Percentiles rank a stretch among this genome's conserved stretches.
phyloP scores from a whole-genome alignment of 2,329 filamentous ascomycete species.

The Polychaeton citri region DNA sequence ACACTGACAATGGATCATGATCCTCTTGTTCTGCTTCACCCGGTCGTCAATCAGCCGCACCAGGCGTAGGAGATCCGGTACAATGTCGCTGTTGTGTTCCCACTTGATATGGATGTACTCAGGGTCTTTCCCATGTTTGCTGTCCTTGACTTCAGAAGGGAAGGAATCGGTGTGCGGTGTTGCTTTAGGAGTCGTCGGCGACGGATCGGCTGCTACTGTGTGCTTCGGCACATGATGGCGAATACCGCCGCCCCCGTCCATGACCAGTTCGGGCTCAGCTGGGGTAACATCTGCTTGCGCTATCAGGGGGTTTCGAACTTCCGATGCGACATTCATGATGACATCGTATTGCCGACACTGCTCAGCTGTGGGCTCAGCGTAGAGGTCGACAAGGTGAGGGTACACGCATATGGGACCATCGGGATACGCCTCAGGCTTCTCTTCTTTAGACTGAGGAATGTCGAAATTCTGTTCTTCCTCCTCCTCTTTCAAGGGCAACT shows the following conservation, averaged over 20 bases:
- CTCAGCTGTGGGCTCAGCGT: constrained; percentile 65
- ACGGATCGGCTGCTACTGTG: constrained; percentile 6
- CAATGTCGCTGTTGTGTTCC: constrained; percentile 82
- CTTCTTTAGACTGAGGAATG: constrained; percentile 45
- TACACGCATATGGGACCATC: constrained; percentile 74
- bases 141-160: constrained; percentile 14
- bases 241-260: constrained; percentile 19
- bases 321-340: constrained; percentile 71
- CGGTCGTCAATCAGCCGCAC: constrained; percentile 65
- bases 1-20: constrained; percentile 75
- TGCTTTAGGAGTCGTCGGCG: constrained; percentile 39
- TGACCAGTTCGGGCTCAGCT: constrained; percentile 12
- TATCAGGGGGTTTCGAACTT: constrained; percentile 64
- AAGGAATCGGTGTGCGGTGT: constrained; percentile 28
- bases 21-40: constrained; percentile 59
- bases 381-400: constrained; percentile 62
- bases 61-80: constrained; percentile 59
- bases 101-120: constrained; percentile 81
- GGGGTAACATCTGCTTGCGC: constrained; percentile 2
- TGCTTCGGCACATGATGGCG: constrained; percentile 3
- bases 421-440: constrained; percentile 69
- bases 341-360: constrained; percentile 69
- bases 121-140: constrained; percentile 37
- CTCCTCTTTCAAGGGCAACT: constrained; percentile 19
- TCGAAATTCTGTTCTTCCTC: constrained; percentile 40